These are phyloP conservation scores for Groenewaldozyma auringiensis DNA, from an alignment of 1,139 yeast genomes.

Conservation along the genomic window DNA sequence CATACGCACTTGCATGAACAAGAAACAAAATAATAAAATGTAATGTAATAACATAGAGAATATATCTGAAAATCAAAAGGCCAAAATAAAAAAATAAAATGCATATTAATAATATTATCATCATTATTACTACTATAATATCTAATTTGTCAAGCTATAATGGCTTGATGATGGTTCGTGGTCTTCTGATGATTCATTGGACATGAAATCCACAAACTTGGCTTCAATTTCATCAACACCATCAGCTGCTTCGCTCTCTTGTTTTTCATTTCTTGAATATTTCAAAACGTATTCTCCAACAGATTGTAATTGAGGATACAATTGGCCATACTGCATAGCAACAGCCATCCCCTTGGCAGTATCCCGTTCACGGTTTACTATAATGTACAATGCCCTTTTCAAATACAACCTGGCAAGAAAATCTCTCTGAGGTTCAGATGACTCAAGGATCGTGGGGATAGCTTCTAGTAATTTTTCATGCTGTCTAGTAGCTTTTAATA, in stretches of 20 bases:
- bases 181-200: neutral
- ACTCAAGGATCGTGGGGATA: neutral
- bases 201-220: neutral
- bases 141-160: neutral
- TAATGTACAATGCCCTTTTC: neutral
- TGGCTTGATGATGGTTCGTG: neutral
- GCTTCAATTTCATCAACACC: conserved; percentile 4
- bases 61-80: conserved; percentile 8
- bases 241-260: too few species aligned
- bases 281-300: neutral
- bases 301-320: neutral
- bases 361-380: neutral
- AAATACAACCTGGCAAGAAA: neutral
- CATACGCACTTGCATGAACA: conserved; percentile 1
- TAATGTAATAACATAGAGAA: conserved; percentile 13
- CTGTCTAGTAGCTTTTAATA: neutral
- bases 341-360: neutral
- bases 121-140: too few species aligned
- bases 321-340: neutral
- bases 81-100: conserved; percentile 1
- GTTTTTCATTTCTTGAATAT: neutral
- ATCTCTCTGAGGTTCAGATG: neutral
- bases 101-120: neutral
- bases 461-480: neutral
- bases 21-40: conserved; percentile 8